A percentile compares a stretch with the other conserved stretches of the same genome.
Conservation (phyloP, 1,284 basidiomycete genomes). For the Naganishia cerealis region DNA sequence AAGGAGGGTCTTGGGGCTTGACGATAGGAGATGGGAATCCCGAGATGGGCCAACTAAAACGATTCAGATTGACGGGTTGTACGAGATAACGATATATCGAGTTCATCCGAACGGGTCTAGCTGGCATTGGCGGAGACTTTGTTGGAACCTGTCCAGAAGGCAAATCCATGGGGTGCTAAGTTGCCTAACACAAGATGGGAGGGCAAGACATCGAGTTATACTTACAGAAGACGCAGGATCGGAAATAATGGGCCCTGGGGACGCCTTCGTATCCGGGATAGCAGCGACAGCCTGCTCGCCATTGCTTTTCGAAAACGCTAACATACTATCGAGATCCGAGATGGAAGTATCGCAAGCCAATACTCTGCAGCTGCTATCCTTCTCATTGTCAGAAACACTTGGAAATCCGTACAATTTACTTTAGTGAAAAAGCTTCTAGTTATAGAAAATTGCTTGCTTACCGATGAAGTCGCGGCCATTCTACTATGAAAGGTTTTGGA, state of each 20-base stretch:
- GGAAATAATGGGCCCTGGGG: background rate
- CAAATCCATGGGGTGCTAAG: background rate
- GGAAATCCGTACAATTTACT: background rate
- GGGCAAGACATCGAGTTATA: background rate
- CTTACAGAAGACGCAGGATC: constrained; percentile 5
- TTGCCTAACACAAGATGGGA: background rate
- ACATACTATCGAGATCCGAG: background rate
- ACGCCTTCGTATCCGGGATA: background rate
- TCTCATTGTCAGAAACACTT: background rate
- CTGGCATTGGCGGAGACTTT: constrained; percentile 6
- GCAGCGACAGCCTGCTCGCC: background rate
- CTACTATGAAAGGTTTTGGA: background rate
- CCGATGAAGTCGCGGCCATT: constrained; percentile 20
- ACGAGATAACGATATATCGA: constrained; percentile 25
- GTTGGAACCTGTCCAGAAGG: background rate
- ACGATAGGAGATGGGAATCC: constrained; percentile 17
- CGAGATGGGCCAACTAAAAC: constrained; percentile 26
- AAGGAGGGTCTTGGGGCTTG: background rate
- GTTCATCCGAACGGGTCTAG: constrained; percentile 24
- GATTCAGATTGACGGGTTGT: constrained; percentile 25
- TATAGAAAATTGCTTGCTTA: background rate
- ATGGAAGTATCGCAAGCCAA: constrained; percentile 6
- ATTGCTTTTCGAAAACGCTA: background rate
- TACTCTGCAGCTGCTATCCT: background rate
- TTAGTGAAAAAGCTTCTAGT: background rate